Evolutionary conservation across 352 stramenopile genomes (phyloP), one percentile per base, ranked within the genome.

Genomic region (Phytophthora sp.): DNA sequence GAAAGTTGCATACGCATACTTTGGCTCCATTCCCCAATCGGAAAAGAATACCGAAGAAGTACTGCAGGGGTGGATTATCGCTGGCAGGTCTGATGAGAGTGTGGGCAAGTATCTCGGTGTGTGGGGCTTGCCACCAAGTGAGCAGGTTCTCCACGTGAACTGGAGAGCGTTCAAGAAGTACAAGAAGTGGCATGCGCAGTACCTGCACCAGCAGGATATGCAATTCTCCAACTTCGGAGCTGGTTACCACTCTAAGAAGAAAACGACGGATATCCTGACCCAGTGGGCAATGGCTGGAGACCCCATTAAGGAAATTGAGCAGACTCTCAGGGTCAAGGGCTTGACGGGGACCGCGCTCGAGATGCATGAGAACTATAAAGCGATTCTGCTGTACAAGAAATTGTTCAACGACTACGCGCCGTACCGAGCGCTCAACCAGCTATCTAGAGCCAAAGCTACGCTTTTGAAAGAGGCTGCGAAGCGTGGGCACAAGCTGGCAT

Each of bases 161-260:
- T 51, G 43, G 43, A 32, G 26, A 37, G 43, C 43, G 43, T 51
- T 37, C 43, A 51, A 51, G 26, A n/a, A n/a, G 24, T 51, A 51
- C 10, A 5, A 21, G n/a, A 51, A 51, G 31, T 35, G 34, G 43
- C 35, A 24, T 20, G n/a, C 3, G 1, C 23, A 51, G 23, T 49
- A 32, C 23, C 30, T 15, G 30, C 11, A 35, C 1, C 0, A 21
- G 21, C 7, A 28, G 39, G 10, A 12, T 21, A 24, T 35, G 24
- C 21, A 13, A 13, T 26, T 34, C 13, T 51, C n/a, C 24, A 17
- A 35, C 43, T 11, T 35, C 15, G 30, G 30, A 15, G 11, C 30
- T 9, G 30, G 30, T 13, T 35, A 35, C 30, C 30, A 35, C 3
- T 15, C 4, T 35, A 2, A 35, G 15, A n/a, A 35, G 30, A 17